Base-by-base conservation (phyloP, 75 land plant genomes). In the Pinus taeda region DNA sequence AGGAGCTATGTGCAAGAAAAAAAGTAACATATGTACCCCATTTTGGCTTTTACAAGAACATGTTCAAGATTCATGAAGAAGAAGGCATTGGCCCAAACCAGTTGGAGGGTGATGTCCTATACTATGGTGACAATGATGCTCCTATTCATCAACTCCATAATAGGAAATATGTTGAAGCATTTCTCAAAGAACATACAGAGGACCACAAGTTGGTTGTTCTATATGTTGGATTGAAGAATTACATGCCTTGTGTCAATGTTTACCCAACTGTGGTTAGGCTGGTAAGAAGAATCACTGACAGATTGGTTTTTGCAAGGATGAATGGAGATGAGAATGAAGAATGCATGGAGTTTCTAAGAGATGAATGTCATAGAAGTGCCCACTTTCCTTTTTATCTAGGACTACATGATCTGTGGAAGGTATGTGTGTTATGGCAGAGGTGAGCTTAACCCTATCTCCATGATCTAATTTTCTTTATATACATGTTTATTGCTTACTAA, bases 271-370 rank as follows among this genome's bases (percentile, higher is more conserved):
- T 96, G 80, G 37, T 96, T 15, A 96, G 90, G 89, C 89, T 96
- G 66, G 91, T 93, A 8, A 86, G 78, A 79, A 85, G 83, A 84
- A 96, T 96, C 97, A 77, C 76, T 59, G 93, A 90, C 17, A 80
- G 81, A 4, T 89, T 90, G 63, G 91, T 91, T 30, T 96, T 96
- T 69, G 99, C 97, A 2, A 85, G 99, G 70, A 90, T 96, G 88
- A 89, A 96, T 75, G 99, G 97, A 9, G 99, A 96, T 78, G 99
- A 96, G 91, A 96, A 90, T 78, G 90, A 92, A 4, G 93, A 95
- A 78, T 90, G 95, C 79, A 89, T 90, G 97, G 78, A 80, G 84
- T 89, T 93, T 57, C 75, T 94, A 76, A 90, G 77, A 78, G 59
- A 84, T 24, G 86, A 77, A 88, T 56, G 99, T 96, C 59, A 74